phyloP scores from a whole-genome alignment of 2,329 filamentous ascomycete species.

The Parastagonospora avenae region DNA sequence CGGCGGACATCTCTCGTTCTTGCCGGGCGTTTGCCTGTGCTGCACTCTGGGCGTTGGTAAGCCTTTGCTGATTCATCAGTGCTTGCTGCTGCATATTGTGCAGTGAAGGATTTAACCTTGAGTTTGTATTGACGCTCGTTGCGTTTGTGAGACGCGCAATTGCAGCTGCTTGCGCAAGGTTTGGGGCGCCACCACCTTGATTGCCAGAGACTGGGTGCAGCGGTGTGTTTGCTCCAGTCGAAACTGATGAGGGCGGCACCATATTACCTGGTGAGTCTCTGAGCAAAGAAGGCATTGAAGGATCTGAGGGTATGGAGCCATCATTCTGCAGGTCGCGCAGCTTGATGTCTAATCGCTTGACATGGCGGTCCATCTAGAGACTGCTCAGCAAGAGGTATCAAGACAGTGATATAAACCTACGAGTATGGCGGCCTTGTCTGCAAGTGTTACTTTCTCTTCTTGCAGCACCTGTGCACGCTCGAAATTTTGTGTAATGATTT shows the following conservation, averaged over 20 bases:
- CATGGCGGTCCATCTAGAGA: slow-evolving; percentile 61
- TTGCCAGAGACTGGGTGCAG: slow-evolving; percentile 63
- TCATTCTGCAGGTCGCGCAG: slow-evolving; percentile 64
- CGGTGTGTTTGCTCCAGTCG: slow-evolving; percentile 54
- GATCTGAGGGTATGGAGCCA: slow-evolving; percentile 64
- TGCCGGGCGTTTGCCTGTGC: slow-evolving; percentile 41
- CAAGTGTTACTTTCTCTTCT: slow-evolving; percentile 74
- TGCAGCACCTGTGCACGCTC: slow-evolving; percentile 72
- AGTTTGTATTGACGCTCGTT: slow-evolving; percentile 40
- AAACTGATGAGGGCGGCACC: slow-evolving; percentile 54
- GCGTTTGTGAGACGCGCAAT: slow-evolving; percentile 49
- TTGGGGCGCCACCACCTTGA: slow-evolving; percentile 58
- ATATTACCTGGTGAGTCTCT: slow-evolving; percentile 54
- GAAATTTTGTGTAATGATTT: slow-evolving; percentile 70
- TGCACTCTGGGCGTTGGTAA: slow-evolving; percentile 41
- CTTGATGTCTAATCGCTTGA: slow-evolving; percentile 67
- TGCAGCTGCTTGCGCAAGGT: slow-evolving; percentile 56
- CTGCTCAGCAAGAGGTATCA: slow-evolving; percentile 14
- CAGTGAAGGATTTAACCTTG: slow-evolving; percentile 36
- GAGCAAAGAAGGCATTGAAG: slow-evolving; percentile 64
- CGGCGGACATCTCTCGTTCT: slow-evolving; percentile 60
- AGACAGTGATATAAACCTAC: slow-evolving; percentile 47
- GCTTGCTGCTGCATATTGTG: slow-evolving; percentile 47
- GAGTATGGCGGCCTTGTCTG: slow-evolving; percentile 67
- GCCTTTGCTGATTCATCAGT: slow-evolving; percentile 44